phyloP scores from a whole-genome alignment of 371 early-diverging fungal genomes.

The Smittium mucronatum region DNA sequence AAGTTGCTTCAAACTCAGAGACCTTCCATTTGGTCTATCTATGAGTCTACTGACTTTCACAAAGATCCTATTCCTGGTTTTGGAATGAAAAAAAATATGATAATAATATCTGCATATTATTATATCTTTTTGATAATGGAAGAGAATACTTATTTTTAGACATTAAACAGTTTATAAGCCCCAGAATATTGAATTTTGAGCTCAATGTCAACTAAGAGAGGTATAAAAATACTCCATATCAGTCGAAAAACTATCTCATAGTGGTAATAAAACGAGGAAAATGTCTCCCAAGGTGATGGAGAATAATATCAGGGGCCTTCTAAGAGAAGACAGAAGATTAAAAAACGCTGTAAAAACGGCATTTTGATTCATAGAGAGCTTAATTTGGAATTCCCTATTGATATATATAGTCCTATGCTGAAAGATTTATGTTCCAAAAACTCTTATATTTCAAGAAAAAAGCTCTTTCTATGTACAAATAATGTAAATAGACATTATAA shows the following conservation, averaged over 20 bases:
- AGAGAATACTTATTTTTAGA: background rate
- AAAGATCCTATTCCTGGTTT: background rate
- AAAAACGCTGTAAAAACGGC: background rate
- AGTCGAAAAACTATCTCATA: background rate
- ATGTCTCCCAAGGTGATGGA: background rate
- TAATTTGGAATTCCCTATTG: background rate
- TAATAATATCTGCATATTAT: background rate
- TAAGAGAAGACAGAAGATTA: background rate
- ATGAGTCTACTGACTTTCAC: background rate
- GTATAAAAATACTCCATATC: background rate
- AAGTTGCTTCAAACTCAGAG: background rate
- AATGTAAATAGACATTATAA: background rate
- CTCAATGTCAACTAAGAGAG: background rate
- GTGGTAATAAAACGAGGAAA: background rate
- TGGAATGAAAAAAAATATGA: background rate
- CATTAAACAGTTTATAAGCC: background rate
- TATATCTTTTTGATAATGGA: background rate
- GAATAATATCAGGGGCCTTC: background rate
- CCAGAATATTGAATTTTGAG: background rate
- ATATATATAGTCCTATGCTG: background rate
- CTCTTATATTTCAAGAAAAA: background rate
- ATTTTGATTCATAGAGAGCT: background rate
- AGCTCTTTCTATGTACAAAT: background rate
- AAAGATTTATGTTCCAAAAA: background rate
- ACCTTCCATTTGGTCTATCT: background rate